Evolutionary conservation across 192 early-diverging fungal genomes (phyloP), one percentile per base, ranked within the genome.

Genomic region (Coemansia brasiliensis): DNA sequence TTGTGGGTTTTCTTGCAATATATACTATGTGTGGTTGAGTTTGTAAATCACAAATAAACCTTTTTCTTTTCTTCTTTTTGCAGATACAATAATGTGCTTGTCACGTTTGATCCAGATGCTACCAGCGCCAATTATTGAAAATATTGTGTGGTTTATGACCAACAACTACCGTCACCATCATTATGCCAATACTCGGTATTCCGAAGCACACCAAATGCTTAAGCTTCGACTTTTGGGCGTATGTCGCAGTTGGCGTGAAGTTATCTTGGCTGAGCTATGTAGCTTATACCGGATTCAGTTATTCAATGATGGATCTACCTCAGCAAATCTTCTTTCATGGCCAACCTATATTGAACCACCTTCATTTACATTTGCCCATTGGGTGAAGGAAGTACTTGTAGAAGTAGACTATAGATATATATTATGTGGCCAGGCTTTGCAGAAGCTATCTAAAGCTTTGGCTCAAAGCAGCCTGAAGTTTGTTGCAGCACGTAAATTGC

Each of bases 121-220:
- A n/a, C 38, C 52, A 15, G 21, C 12, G 5, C 52, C 17, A 20
- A 35, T 54, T 35, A 54, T 54, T 18, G 52, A 54, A 37, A 32
- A 10, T 1, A 54, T 54, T 37, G 21, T 54, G 3, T 27, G 9
- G n/a, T 54, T 54, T 54, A 13, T 21, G 2, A 8, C 35, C 6
- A 39, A 54, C 32, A n/a, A 54, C 21, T 32, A 26, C 10, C 38
- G 52, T 4, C 15, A 54, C 18, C 52, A 40, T 9, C 26, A 49
- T 27, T 49, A 49, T 5, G 18, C 22, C 18, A n/a, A 26, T 4
- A 27, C 9, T 5, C 21, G 20, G 26, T 20, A 49, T 27, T 49
- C 46, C 9, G 46, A 49, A 20, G 46, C 21, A 21, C 46, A 49
- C 22, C 46, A 15, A 8, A 49, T 49, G 46, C 21, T 20, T 12